A percentile compares a stretch with the other conserved stretches of the same genome.
phyloP scores from a whole-genome alignment of 768 basidiomycete species.

The Mycena leptocephala region DNA sequence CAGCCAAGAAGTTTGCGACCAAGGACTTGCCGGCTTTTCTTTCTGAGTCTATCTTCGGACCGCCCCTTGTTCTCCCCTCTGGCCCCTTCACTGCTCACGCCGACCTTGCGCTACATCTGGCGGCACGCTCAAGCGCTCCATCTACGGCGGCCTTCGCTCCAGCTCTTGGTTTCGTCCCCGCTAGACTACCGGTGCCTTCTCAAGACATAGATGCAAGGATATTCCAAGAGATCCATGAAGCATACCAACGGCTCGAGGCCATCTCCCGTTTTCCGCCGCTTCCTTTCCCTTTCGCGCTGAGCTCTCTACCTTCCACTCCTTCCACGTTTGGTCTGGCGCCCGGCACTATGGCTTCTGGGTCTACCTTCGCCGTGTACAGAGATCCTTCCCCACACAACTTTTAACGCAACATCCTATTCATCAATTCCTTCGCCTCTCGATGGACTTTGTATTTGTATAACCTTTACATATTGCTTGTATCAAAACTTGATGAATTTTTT shows the following conservation, averaged over 20 bases:
- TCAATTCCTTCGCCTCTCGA: too few relatives aligned
- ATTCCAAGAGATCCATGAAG: not conserved
- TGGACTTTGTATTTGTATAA: too few relatives aligned
- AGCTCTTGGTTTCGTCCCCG: not conserved
- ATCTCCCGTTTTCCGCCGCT: not conserved
- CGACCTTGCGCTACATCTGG: not conserved
- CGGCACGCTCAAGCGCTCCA: not conserved
- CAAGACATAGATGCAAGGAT: not conserved
- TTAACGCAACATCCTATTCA: too few relatives aligned
- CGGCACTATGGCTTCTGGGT: too few relatives aligned
- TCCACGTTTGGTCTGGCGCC: not conserved
- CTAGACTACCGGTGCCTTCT: not conserved
- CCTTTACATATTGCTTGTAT: too few relatives aligned
- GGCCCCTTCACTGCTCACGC: not conserved
- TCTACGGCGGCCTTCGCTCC: not conserved
- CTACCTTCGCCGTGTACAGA: too few relatives aligned
- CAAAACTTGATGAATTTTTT: too few relatives aligned
- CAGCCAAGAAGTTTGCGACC: too few relatives aligned
- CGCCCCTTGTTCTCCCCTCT: not conserved
- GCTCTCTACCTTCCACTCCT: not conserved
- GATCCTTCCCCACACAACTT: too few relatives aligned
- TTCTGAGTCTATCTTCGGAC: not conserved
- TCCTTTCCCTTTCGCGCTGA: not conserved
- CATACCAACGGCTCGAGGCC: not conserved
- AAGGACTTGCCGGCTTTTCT: not conserved